phyloP scores from a whole-genome alignment of 164 flowering plant species.

The Dillenia suffruticosa region DNA sequence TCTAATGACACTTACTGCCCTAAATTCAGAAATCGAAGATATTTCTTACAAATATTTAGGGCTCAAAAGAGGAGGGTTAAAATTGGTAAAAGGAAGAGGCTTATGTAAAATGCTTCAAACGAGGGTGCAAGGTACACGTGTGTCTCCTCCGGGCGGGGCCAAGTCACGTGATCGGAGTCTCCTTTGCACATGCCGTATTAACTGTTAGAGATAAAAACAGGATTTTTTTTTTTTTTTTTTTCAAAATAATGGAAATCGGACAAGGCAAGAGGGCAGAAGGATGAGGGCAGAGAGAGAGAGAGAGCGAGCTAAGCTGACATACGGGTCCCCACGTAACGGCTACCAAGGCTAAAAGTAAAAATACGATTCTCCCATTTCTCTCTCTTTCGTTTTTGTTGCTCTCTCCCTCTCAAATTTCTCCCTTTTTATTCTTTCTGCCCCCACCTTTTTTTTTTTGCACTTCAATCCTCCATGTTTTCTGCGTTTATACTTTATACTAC shows the following conservation, averaged over 20 bases:
- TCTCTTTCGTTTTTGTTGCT: constrained; percentile 3
- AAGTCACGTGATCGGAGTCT: constrained; percentile 24
- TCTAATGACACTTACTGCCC: neutral
- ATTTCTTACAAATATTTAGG: neutral
- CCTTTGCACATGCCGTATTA: constrained; percentile 12
- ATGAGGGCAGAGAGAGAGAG: no score
- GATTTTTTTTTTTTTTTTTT: no score
- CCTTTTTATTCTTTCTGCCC: constrained; percentile 1
- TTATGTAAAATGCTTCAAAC: constrained; percentile 5
- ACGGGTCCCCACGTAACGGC: constrained; percentile 18
- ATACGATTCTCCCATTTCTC: constrained; percentile 22
- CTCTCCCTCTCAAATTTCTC: constrained; percentile 3
- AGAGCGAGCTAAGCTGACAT: constrained; percentile 4
- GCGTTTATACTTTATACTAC: neutral
- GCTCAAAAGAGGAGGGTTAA: neutral
- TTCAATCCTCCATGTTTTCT: neutral
- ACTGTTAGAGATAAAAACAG: no score
- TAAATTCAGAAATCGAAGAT: neutral
- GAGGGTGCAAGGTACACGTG: constrained; percentile 37
- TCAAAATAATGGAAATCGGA: no score
- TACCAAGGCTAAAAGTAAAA: constrained; percentile 10
- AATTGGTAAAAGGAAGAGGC: constrained; percentile 1
- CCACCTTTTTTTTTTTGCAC: constrained; percentile 9
- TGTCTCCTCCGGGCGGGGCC: constrained; percentile 15
- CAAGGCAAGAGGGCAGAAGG: no score